These are phyloP conservation scores for Chaetomium tenue DNA, from an alignment of 495 filamentous ascomycete genomes.

Conservation along the genomic window DNA sequence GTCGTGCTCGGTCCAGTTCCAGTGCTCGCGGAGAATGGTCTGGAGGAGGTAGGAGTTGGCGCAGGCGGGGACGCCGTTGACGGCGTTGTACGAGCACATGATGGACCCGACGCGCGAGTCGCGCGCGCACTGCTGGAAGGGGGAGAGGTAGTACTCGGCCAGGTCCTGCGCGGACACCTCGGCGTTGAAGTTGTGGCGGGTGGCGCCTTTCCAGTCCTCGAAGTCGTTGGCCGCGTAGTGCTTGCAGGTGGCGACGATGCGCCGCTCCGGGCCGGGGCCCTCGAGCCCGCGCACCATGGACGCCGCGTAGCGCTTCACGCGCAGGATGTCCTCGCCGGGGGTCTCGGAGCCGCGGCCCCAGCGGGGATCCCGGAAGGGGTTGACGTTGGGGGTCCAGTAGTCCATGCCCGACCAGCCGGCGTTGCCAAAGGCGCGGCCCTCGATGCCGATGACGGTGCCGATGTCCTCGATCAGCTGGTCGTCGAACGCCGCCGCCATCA, in stretches of 20 bases:
- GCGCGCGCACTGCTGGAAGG: conserved; percentile 47
- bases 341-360: conserved; percentile 43
- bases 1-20: conserved; percentile 45
- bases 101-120: conserved; percentile 47
- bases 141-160: conserved; percentile 50
- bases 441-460: conserved; percentile 52
- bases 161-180: conserved; percentile 44
- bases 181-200: conserved; percentile 41
- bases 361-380: conserved; percentile 56
- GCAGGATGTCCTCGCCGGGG: conserved; percentile 43
- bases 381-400: conserved; percentile 69
- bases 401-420: conserved; percentile 56
- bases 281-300: conserved; percentile 37
- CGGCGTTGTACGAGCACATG: conserved; percentile 51
- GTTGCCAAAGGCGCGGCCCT: conserved; percentile 69
- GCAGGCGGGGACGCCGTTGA: conserved; percentile 49
- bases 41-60: conserved; percentile 44
- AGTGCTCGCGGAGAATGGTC: conserved; percentile 47
- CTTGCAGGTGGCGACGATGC: conserved; percentile 39
- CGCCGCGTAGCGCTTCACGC: conserved; percentile 40
- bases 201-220: conserved; percentile 47
- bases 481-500: conserved; percentile 48
- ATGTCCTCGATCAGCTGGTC: conserved; percentile 46
- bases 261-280: conserved; percentile 19
- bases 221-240: conserved; percentile 55